Conservation (phyloP, 805 yeast genomes). For the Nakazawaea siamensis region DNA sequence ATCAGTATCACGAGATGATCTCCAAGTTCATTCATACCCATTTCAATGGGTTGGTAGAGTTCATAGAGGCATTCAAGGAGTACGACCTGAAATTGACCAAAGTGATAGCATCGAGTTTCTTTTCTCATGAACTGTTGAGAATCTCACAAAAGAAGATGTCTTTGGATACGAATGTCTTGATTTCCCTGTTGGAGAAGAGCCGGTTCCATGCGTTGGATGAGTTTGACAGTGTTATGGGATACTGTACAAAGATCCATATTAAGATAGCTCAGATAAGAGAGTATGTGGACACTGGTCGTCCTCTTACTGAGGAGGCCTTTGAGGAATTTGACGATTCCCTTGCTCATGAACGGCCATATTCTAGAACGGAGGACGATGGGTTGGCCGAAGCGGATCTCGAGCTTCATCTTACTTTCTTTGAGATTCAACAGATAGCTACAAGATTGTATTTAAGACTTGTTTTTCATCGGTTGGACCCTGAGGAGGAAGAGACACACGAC, state of each 20-base stretch:
- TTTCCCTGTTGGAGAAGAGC: background rate
- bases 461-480: constrained; percentile 12
- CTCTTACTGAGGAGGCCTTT: background rate
- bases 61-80: background rate
- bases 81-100: constrained; percentile 2
- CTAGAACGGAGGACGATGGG: background rate
- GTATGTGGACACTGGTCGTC: background rate
- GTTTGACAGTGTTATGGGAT: constrained; percentile 7
- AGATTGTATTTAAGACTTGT: constrained; percentile 19
- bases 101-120: background rate
- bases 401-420: constrained; percentile 28
- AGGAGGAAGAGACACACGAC: constrained; percentile 6
- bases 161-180: background rate
- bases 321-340: constrained; percentile 1
- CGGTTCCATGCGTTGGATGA: constrained; percentile 1
- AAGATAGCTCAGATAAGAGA: constrained; percentile 1
- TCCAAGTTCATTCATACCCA: background rate
- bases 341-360: constrained; percentile 1
- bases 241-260: constrained; percentile 6
- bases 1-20: constrained; percentile 3
- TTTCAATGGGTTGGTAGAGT: background rate
- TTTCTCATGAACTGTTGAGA: background rate
- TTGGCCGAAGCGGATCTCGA: constrained; percentile 16
- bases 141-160: background rate
- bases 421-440: constrained; percentile 21